Percentiles rank a stretch among this genome's conserved stretches.
Evolutionary conservation across 2,329 filamentous ascomycete genomes (phyloP).

Genomic region (Sporothrix brunneoviolacea): DNA sequence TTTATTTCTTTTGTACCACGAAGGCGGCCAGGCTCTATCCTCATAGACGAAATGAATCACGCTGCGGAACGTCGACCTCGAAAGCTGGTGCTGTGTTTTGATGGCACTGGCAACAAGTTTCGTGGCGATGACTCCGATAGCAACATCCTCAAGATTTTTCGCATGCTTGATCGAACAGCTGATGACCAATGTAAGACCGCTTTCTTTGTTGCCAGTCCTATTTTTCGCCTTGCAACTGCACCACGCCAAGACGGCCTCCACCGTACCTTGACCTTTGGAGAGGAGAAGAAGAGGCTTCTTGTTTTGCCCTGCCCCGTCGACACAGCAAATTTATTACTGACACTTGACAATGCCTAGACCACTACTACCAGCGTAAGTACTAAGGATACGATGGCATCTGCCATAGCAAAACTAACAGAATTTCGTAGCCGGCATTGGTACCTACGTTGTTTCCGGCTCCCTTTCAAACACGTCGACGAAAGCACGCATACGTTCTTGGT

Average conservation of each 20-base stretch:
- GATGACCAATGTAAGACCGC: constrained; percentile 45
- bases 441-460: constrained; percentile 58
- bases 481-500: constrained; percentile 58
- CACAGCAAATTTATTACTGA: no score
- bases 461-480: constrained; percentile 50
- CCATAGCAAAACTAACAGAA: no score
- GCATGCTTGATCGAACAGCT: constrained; percentile 59
- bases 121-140: constrained; percentile 56
- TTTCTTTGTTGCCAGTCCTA: no score
- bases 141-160: constrained; percentile 64
- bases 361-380: constrained; percentile 54
- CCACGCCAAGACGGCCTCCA: no score
- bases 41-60: constrained; percentile 5
- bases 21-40: background rate
- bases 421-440: constrained; percentile 59
- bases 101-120: constrained; percentile 59
- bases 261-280: no score
- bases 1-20: background rate
- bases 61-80: constrained; percentile 16
- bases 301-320: no score
- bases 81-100: constrained; percentile 56
- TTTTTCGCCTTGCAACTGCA: no score
- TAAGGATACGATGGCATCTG: no score
- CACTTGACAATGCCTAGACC: constrained; percentile 28
- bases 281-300: no score